Evolutionary conservation across 2,329 filamentous ascomycete species (phyloP), one percentile per base, ranked within the genome.

Genomic region (Beauveria sp.): DNA sequence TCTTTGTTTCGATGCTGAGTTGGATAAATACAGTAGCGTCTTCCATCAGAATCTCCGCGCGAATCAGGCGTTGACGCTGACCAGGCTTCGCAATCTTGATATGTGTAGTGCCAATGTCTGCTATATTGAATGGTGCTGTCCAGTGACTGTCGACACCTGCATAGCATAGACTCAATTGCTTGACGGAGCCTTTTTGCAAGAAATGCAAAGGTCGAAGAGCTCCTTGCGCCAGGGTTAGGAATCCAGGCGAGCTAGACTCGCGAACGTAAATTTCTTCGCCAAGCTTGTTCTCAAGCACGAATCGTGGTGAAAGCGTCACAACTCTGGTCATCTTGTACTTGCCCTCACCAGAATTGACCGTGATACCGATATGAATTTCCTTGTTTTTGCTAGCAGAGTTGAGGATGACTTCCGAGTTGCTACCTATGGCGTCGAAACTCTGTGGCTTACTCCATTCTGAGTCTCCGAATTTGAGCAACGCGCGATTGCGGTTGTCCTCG

Each of bases 291-390:
- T 96, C 92, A 65, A 99, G 79, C 59, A 99, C 88, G 70, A 96
- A 99, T 26, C 94, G 85, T 28, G 96, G 94, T 0, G 94, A 87
- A 46, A 99, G 84, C 0, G 92, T 97, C 28, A 99, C 90, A 14
- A 97, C 89, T 76, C 96, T 97, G 20, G 91, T 96, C 79, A 99
- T 80, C 73, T 96, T 97, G 79, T 97, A 99, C 75, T 99, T 99
- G 68, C 94, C 94, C 69, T 96, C 89, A 12, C 94, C 94, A 62
- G 96, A 89, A 62, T 90, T 86, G 34, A 99, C 88, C 2, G 88
- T 93, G 54, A 99, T 86, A 52, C 94, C 94, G 7, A 96, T 82
- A 68, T 97, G 92, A 69, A 97, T 92, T 72, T 99, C 94, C 2
- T 87, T 87, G 61, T 80, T 82, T 48, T 84, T 87, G 47, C 82